Evolutionary conservation across 2,329 filamentous ascomycete genomes (phyloP).

Genomic region (Xylariaceae sp.): DNA sequence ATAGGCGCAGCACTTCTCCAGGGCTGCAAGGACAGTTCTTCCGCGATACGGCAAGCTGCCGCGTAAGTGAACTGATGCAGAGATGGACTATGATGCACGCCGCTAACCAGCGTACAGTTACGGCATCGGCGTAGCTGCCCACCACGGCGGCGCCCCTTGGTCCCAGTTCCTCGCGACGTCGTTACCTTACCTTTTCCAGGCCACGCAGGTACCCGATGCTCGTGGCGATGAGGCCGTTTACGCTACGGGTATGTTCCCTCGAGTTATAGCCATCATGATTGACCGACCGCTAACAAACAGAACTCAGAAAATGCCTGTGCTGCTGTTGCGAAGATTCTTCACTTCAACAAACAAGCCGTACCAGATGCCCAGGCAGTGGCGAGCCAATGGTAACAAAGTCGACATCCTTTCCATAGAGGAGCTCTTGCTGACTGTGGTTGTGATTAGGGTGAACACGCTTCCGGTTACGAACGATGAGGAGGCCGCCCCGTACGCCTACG

Average conservation of each 20-base stretch:
- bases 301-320: conserved; percentile 80
- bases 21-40: conserved; percentile 78
- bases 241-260: conserved; percentile 53
- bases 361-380: conserved; percentile 70
- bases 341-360: conserved; percentile 77
- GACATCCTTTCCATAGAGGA: background rate
- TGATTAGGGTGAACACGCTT: conserved; percentile 68
- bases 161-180: conserved; percentile 78
- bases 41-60: conserved; percentile 91
- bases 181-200: conserved; percentile 77
- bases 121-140: conserved; percentile 89
- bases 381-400: conserved; percentile 54
- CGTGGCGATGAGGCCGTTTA: conserved; percentile 91
- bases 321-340: conserved; percentile 92
- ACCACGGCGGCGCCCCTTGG: conserved; percentile 84
- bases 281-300: conserved; percentile 9
- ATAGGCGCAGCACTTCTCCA: conserved; percentile 83
- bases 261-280: background rate
- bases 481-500: conserved; percentile 92
- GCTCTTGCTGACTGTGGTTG: conserved; percentile 3
- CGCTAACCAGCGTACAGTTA: conserved; percentile 36
- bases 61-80: conserved; percentile 45
- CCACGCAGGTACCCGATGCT: conserved; percentile 73
- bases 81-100: background rate
- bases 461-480: conserved; percentile 95